phyloP scores from a whole-genome alignment of 164 flowering plant genomes.

The Chloranthus sessilifolius region DNA sequence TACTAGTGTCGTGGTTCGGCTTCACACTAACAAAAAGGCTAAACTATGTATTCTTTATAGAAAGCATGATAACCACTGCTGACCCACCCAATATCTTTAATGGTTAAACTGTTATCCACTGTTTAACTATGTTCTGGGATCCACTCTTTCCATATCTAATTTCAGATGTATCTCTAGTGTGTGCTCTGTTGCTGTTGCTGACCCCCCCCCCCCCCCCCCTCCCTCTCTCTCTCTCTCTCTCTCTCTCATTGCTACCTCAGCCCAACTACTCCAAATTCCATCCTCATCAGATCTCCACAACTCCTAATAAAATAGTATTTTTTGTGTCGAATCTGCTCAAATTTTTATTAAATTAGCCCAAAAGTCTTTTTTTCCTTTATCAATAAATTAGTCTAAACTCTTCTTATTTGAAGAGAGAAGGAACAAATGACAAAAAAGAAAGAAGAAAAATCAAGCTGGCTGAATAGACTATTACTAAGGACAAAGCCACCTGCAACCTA shows the following conservation, averaged over 20 bases:
- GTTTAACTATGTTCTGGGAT: background rate
- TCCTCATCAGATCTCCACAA: constrained; percentile 6
- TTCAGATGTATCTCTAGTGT: background rate
- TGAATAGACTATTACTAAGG: background rate
- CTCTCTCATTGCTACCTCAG: constrained; percentile 1
- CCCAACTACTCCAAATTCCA: constrained; percentile 5
- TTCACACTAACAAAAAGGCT: background rate
- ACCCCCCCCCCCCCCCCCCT: no score
- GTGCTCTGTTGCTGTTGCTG: no score
- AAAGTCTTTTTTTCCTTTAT: background rate
- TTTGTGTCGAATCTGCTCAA: no score
- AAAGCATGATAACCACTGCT: constrained; percentile 3
- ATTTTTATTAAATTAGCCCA: no score
- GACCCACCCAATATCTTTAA: background rate
- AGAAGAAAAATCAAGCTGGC: no score
- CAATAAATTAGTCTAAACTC: background rate
- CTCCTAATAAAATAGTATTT: background rate
- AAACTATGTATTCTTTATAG: background rate
- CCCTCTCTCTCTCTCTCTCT: no score
- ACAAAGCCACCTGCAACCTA: background rate
- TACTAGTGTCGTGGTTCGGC: background rate
- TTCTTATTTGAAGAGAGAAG: background rate
- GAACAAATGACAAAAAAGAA: no score
- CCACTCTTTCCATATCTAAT: background rate
- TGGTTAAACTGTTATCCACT: background rate